Evolutionary conservation across 352 stramenopile species (phyloP), one percentile per base, ranked within the genome.

Genomic region (Thraustochytrium sp.): DNA sequence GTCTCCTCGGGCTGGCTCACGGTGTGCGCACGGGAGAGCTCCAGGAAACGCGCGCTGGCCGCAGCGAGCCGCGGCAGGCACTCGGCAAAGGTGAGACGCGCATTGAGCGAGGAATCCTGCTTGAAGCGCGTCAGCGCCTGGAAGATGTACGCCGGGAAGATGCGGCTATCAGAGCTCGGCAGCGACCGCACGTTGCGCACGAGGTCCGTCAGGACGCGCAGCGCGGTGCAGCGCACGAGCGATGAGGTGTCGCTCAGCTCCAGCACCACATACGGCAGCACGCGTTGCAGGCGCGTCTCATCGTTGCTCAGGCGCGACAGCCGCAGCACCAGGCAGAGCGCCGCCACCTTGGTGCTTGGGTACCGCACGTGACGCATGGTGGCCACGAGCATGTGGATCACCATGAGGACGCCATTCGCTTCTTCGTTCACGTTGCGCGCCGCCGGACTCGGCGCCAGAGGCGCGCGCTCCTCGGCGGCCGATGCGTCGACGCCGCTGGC

Each of bases 81-180:
- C 85, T 97, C 89, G 2, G 95, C 95, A 86, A 98, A 98, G 2
- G 95, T 92, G 68, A 98, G 93, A 36, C 95, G 89, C 9, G 98
- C 96, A 61, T 97, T 90, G 37, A 97, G 88, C 74, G 94, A 94
- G 26, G 91, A 86, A 88, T 98, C 95, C 9, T 89, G 93, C 36
- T 94, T 92, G 37, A 80, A 90, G 53, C 92, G 88, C 13, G 90
- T 90, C 85, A 97, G 92, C 75, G 91, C 89, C 56, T 94, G 97
- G 49, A 99, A 92, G 31, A 99, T 94, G 86, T 98, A 99, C 87
- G 97, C 91, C 0, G 95, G 94, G 76, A 99, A 99, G 1, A 99
- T 92, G 42, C 94, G 94, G 0, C 95, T 93, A 84, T 99, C 96
- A 1, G 95, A 98, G 9, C 97, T 89, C 3, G 94, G 93, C 80